A percentile compares a stretch with the other conserved stretches of the same genome.
phyloP scores from a whole-genome alignment of 352 stramenopile species.

The Phytophthora hibernalis region DNA sequence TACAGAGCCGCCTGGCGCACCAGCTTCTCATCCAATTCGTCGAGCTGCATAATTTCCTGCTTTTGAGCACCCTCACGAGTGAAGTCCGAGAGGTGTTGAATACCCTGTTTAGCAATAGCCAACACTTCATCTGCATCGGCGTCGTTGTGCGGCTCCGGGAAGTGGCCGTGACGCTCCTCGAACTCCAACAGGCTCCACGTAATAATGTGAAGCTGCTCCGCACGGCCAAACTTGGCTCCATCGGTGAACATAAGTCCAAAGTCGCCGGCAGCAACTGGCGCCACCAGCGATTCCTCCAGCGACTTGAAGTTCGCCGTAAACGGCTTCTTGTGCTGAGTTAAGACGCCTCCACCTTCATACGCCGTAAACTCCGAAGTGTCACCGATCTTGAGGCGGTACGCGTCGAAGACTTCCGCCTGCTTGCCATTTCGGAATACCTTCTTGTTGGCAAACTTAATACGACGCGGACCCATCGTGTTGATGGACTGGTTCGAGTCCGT shows the following conservation, averaged over 20 bases:
- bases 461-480: conserved; percentile 74
- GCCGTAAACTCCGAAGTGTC: conserved; percentile 84
- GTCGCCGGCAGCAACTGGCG: conserved; percentile 71
- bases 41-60: conserved; percentile 65
- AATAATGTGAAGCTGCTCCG: conserved; percentile 81
- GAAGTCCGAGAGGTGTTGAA: conserved; percentile 73
- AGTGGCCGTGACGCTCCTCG: conserved; percentile 66
- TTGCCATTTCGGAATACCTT: conserved; percentile 90
- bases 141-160: conserved; percentile 74
- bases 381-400: conserved; percentile 84
- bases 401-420: conserved; percentile 85
- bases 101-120: conserved; percentile 64
- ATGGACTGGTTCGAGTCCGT: conserved; percentile 73
- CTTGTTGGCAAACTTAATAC: conserved; percentile 86
- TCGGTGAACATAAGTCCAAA: conserved; percentile 90
- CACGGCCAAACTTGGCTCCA: conserved; percentile 87
- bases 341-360: conserved; percentile 81
- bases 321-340: conserved; percentile 87
- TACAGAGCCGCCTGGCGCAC: conserved; percentile 66
- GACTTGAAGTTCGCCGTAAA: conserved; percentile 81
- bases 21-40: conserved; percentile 78
- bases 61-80: conserved; percentile 49
- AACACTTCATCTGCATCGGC: conserved; percentile 70
- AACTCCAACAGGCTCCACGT: conserved; percentile 86
- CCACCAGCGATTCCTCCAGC: conserved; percentile 71